Conservation (phyloP, 2,329 filamentous ascomycete species). For the Sporothrix curviconia region DNA sequence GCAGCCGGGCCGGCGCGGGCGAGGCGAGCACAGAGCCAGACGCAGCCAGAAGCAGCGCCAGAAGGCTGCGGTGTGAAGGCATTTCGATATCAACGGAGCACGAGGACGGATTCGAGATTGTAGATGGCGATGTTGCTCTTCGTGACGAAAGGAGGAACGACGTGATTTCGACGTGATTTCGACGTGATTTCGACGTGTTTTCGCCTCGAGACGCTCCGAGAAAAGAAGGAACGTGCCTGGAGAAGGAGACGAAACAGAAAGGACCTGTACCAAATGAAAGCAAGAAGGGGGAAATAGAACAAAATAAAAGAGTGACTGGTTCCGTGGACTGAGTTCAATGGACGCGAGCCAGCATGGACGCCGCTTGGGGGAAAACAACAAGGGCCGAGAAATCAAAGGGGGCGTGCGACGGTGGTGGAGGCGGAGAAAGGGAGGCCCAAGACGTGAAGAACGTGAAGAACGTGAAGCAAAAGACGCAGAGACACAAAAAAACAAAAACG, state of each 20-base stretch:
- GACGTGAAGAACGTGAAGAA: not conserved
- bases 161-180: too few species aligned
- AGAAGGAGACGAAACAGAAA: not conserved
- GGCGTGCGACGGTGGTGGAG: too few species aligned
- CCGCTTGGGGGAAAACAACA: not conserved
- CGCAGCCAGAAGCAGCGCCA: conserved; percentile 5
- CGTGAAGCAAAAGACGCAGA: not conserved
- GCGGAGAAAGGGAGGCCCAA: not conserved
- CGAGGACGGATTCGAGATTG: not conserved
- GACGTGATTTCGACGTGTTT: too few species aligned
- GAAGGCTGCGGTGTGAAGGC: not conserved
- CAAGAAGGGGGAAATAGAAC: not conserved
- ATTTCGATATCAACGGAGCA: not conserved
- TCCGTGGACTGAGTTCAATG: not conserved
- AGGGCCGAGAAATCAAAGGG: not conserved
- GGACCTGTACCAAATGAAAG: not conserved
- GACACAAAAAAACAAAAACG: not conserved
- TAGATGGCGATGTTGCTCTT: too few species aligned
- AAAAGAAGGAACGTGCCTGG: not conserved
- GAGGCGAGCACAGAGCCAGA: conserved; percentile 10
- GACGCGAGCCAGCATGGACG: not conserved
- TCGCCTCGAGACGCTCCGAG: too few species aligned
- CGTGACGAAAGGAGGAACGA: too few species aligned
- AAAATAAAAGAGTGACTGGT: not conserved
- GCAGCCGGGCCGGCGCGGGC: conserved; percentile 20